Base-by-base conservation (phyloP, 2,329 filamentous ascomycete species). In the Nigrospora oryzae region DNA sequence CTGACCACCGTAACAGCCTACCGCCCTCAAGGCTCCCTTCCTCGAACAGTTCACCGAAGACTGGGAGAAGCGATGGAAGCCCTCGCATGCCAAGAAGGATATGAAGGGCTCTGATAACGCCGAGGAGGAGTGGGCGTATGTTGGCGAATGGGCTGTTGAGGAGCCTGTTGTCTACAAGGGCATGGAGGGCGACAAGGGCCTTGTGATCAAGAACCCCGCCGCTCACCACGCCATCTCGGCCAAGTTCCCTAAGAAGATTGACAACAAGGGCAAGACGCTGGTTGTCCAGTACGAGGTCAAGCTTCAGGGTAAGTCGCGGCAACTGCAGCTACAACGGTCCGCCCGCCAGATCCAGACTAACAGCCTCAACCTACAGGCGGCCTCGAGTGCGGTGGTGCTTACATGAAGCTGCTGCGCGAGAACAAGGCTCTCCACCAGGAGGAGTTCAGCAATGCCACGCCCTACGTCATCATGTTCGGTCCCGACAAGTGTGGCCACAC, bases 261-360 rank as follows among this genome's bases (percentile, higher is more conserved):
- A 96, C 71, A 93, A 94, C 81, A 97, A 91, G 81, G 89, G 79
- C 72, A 95, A 98, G 77, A 86, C 89, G 48, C 80, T 98, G 42
- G 93, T 98, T 56, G 89, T 98, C 44, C 93, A 98, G 72, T 98
- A 98, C 65, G 93, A 98, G 69, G 93, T 97, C 64, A 98, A 98
- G 81, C 86, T 96, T 54, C 93, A 98, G 74, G 89, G 88, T 94
- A 77, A 70, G 86, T 77, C 2, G 10, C 23, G 7, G 23, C 23
- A 5, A 10, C 23, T 42, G n/a, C 36, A 11, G 13, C 8, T 4
- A 2, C 14, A 4, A 11, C 33, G 19, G 13, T 11, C 28, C n/a
- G 10, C 15, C 32, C 12, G n/a, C n/a, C 14, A 16, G 31, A 46
- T 45, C 11, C 47, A 59, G 60, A 54, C 68, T 67, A 56, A 60